These are phyloP conservation scores for Coemansia sp. DNA, from an alignment of 192 early-diverging fungal genomes.

Conservation along the genomic window DNA sequence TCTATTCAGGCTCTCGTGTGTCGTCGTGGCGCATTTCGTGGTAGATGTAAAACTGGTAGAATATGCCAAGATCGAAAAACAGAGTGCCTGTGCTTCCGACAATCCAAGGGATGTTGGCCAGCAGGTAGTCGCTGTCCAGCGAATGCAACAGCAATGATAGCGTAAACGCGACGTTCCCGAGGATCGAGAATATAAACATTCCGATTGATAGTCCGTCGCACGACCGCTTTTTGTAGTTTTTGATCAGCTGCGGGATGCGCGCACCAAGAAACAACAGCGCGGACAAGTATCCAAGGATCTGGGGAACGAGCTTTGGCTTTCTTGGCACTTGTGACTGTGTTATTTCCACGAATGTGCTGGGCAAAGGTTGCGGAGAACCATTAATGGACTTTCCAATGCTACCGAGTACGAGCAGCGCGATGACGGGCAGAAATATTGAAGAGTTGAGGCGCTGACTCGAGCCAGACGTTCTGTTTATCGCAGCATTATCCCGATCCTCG, in stretches of 20 bases:
- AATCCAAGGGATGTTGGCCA: slow-evolving; percentile 54
- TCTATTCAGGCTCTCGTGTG: neutral
- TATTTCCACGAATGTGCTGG: neutral
- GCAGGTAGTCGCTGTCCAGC: slow-evolving; percentile 42
- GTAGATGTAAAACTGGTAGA: slow-evolving; percentile 65
- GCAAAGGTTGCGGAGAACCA: neutral
- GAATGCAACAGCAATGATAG: slow-evolving; percentile 71
- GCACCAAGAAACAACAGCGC: slow-evolving; percentile 66
- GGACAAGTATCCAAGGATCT: slow-evolving; percentile 66
- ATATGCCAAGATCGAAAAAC: slow-evolving; percentile 69
- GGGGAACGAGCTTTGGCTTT: slow-evolving; percentile 42
- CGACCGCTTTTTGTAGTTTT: slow-evolving; percentile 64
- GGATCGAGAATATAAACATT: slow-evolving; percentile 55
- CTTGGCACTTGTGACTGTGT: neutral
- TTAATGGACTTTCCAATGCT: neutral
- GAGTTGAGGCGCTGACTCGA: neutral
- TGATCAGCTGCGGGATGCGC: slow-evolving; percentile 73
- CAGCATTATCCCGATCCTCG: neutral
- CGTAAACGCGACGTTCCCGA: slow-evolving; percentile 62
- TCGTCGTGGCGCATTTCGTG: slow-evolving; percentile 1
- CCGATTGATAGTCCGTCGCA: slow-evolving; percentile 68
- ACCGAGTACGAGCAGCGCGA: neutral
- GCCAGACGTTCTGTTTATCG: neutral
- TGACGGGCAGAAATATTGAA: neutral
- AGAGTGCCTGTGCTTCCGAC: slow-evolving; percentile 68